Evolutionary conservation across 31 red algal species (phyloP).

Genomic region (Odonthalia washingtoniensis): DNA sequence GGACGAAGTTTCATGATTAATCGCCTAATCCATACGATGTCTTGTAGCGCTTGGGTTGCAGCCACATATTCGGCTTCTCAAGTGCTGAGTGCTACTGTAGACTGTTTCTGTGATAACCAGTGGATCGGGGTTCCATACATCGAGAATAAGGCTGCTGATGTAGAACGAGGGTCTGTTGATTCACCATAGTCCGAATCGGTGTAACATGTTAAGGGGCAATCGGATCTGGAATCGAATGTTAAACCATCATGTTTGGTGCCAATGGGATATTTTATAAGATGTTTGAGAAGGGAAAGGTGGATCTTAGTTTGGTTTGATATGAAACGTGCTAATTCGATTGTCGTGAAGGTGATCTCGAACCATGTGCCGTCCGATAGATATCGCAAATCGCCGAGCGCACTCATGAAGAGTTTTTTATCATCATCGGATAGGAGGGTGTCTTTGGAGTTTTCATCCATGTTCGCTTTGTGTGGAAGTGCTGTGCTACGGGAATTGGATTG

Average conservation of each 20-base stretch:
- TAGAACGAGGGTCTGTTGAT: too few relatives aligned
- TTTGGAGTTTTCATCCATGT: neutral
- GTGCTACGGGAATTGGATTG: neutral
- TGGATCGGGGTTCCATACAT: too few relatives aligned
- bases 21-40: neutral
- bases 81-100: neutral
- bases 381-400: neutral
- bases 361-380: slow-evolving; percentile 25
- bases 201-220: neutral
- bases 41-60: too few relatives aligned
- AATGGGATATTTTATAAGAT: too few relatives aligned
- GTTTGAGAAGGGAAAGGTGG: too few relatives aligned
- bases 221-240: neutral
- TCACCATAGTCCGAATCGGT: too few relatives aligned
- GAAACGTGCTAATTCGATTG: neutral
- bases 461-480: neutral
- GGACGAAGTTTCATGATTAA: too few relatives aligned
- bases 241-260: too few relatives aligned
- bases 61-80: neutral
- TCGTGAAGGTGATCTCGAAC: slow-evolving; percentile 13
- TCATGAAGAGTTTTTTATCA: too few relatives aligned
- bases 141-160: too few relatives aligned
- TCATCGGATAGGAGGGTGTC: neutral
- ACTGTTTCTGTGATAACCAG: neutral
- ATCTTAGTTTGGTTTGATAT: neutral